phyloP scores from a whole-genome alignment of 495 filamentous ascomycete genomes.

The Penicillium lagena region DNA sequence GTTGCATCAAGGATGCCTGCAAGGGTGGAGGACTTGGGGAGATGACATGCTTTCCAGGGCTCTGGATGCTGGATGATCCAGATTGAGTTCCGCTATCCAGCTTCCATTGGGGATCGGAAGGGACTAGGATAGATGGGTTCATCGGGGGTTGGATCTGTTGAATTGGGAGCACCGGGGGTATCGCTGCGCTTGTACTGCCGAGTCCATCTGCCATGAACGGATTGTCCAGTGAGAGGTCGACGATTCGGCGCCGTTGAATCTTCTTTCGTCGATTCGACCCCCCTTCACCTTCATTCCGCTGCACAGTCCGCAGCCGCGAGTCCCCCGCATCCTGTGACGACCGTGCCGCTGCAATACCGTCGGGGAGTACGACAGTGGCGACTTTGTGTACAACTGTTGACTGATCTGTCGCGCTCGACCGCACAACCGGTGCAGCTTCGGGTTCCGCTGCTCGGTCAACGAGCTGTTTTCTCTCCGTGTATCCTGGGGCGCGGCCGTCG shows the following conservation, averaged over 20 bases:
- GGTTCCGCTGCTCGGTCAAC: constrained; percentile 75
- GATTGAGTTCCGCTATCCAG: constrained; percentile 28
- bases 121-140: constrained; percentile 19
- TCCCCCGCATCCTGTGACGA: constrained; percentile 47
- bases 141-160: constrained; percentile 27
- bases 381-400: constrained; percentile 58
- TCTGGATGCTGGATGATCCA: constrained; percentile 23
- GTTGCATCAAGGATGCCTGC: constrained; percentile 8
- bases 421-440: constrained; percentile 68
- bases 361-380: constrained; percentile 7
- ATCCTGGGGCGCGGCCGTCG: constrained; percentile 73
- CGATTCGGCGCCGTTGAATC: constrained; percentile 64
- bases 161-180: constrained; percentile 22
- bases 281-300: constrained; percentile 22
- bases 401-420: constrained; percentile 50
- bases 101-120: constrained; percentile 30
- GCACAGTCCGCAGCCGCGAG: constrained; percentile 41
- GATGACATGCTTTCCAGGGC: constrained; percentile 9
- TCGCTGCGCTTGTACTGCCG: constrained; percentile 20
- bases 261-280: constrained; percentile 43
- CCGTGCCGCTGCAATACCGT: constrained; percentile 10
- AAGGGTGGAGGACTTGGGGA: constrained; percentile 11
- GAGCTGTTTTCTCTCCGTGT: constrained; percentile 75
- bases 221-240: constrained; percentile 69
- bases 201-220: constrained; percentile 30